Conservation (phyloP, 2,329 filamentous ascomycete species). For the Dryadomyces sulphureus region DNA sequence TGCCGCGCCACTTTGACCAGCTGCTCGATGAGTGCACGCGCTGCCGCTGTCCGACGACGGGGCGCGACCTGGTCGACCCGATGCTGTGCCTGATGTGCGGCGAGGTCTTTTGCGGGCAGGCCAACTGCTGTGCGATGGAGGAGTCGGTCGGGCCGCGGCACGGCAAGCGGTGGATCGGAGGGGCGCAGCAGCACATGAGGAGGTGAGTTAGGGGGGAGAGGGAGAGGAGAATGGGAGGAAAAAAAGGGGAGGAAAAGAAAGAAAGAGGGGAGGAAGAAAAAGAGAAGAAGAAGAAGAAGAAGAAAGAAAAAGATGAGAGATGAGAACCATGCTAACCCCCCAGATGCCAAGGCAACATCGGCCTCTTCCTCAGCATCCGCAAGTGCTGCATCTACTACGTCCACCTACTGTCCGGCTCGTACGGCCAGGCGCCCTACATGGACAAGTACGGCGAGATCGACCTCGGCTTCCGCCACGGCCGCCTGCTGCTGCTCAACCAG, state of each 20-base stretch:
- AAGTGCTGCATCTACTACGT: conserved; percentile 89
- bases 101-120: conserved; percentile 92
- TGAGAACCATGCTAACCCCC: background rate
- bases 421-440: conserved; percentile 78
- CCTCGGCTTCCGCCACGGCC: conserved; percentile 70
- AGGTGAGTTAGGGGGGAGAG: conserved; percentile 43
- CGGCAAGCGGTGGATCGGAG: conserved; percentile 44
- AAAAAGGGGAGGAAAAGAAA: too few relatives aligned
- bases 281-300: background rate
- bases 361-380: conserved; percentile 91
- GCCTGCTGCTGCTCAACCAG: conserved; percentile 86
- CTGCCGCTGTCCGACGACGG: conserved; percentile 71
- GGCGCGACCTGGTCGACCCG: conserved; percentile 81
- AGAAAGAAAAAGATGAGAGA: background rate
- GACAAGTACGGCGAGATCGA: conserved; percentile 95
- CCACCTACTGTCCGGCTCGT: conserved; percentile 69
- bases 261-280: background rate
- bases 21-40: conserved; percentile 85
- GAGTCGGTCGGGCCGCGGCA: conserved; percentile 29
- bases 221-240: too few relatives aligned
- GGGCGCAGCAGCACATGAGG: conserved; percentile 79
- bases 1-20: conserved; percentile 83
- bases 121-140: conserved; percentile 70
- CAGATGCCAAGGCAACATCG: conserved; percentile 78
- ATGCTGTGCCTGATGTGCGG: conserved; percentile 90